Conservation (phyloP, 257 asterid species). For the Paraleonurus japonicus region DNA sequence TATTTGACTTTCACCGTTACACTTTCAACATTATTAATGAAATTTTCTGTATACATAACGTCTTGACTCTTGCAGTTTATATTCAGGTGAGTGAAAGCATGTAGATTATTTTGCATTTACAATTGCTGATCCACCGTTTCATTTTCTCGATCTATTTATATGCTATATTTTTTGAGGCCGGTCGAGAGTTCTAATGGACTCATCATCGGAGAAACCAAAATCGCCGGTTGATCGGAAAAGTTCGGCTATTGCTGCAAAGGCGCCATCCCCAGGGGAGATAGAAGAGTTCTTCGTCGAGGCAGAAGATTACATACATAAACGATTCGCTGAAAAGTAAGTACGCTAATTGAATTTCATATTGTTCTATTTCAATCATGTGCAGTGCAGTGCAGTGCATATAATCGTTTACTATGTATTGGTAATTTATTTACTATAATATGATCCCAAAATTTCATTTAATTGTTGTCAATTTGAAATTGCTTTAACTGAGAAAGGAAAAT, state of each 20-base stretch:
- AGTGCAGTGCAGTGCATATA: too few species aligned
- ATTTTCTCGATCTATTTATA: background rate
- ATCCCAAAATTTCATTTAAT: too few species aligned
- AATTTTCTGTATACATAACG: background rate
- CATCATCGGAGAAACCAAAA: conserved; percentile 22
- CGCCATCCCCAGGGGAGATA: conserved; percentile 55
- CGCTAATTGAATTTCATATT: too few species aligned
- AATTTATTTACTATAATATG: background rate
- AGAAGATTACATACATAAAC: conserved; percentile 51
- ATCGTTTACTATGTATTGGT: too few species aligned
- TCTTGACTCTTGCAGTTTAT: background rate
- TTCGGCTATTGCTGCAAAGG: conserved; percentile 12
- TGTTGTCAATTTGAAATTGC: too few species aligned
- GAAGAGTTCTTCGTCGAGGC: conserved; percentile 65
- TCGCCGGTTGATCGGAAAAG: conserved; percentile 5
- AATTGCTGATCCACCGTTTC: conserved; percentile 18
- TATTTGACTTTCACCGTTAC: conserved; percentile 5
- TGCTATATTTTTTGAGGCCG: background rate
- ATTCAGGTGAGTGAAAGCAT: background rate
- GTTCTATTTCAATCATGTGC: too few species aligned
- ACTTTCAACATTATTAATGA: conserved; percentile 8
- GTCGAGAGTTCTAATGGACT: background rate
- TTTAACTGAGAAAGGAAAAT: too few species aligned
- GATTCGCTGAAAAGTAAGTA: conserved; percentile 67
- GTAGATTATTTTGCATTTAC: conserved; percentile 10